Evolutionary conservation across 73 alveolate species (phyloP).

Genomic region (Paramecium sexaurelia): DNA sequence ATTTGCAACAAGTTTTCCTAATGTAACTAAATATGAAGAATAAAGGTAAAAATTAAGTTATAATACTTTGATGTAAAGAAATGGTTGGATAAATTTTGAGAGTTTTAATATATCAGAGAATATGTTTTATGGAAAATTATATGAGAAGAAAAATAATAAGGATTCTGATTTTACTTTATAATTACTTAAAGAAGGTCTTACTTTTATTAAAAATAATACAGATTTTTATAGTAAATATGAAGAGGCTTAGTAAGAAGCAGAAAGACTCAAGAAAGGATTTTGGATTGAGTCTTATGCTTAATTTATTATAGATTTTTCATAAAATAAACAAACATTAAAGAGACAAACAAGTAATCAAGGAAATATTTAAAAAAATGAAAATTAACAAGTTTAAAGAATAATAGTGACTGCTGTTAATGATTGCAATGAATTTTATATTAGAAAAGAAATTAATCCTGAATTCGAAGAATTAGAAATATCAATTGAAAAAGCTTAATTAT

Average conservation of each 20-base stretch:
- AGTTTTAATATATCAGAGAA: conserved; percentile 6
- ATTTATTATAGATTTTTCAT: background rate
- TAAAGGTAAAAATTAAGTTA: background rate
- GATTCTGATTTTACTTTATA: background rate
- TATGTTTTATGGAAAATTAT: background rate
- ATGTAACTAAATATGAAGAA: background rate
- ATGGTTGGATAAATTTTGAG: background rate
- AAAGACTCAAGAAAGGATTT: background rate
- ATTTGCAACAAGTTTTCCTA: conserved; percentile 21
- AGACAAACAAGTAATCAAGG: background rate
- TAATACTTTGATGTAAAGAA: conserved; percentile 18
- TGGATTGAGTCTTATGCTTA: conserved; percentile 33
- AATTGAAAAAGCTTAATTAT: background rate
- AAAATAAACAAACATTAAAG: background rate
- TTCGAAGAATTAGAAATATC: background rate
- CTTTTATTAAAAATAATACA: background rate
- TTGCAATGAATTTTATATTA: conserved; percentile 33
- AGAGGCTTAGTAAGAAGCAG: background rate
- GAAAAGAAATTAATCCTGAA: background rate
- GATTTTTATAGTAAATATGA: background rate
- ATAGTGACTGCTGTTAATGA: conserved; percentile 11
- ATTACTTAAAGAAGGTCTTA: background rate
- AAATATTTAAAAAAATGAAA: background rate
- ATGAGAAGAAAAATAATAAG: background rate
- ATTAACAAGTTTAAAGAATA: background rate